phyloP scores from a whole-genome alignment of 257 asterid species.

The Vinca minor region DNA sequence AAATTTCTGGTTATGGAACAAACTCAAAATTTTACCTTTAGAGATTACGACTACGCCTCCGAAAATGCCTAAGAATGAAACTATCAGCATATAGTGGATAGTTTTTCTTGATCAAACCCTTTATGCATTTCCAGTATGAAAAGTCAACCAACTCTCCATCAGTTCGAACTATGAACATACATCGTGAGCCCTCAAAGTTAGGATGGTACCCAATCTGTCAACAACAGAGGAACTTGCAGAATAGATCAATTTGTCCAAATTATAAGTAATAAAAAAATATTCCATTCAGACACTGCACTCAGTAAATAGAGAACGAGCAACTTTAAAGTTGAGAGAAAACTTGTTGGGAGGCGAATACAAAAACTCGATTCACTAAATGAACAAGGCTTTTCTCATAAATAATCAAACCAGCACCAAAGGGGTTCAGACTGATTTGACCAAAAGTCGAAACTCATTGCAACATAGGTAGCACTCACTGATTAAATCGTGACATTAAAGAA shows the following conservation, averaged over 20 bases:
- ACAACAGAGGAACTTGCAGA: slow-evolving; percentile 16
- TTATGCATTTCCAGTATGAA: slow-evolving; percentile 96
- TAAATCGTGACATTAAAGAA: background rate
- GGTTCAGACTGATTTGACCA: background rate
- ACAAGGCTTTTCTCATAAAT: background rate
- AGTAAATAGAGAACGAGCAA: background rate
- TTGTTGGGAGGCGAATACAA: background rate
- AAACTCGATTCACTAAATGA: background rate
- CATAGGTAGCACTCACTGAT: background rate
- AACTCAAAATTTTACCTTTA: slow-evolving; percentile 28
- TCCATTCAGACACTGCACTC: background rate
- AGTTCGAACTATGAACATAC: slow-evolving; percentile 80
- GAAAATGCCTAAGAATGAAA: slow-evolving; percentile 80
- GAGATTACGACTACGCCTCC: slow-evolving; percentile 45
- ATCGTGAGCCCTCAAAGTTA: slow-evolving; percentile 62
- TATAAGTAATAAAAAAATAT: background rate
- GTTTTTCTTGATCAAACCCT: slow-evolving; percentile 75
- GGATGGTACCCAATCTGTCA: slow-evolving; percentile 93
- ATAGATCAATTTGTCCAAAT: background rate
- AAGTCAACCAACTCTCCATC: slow-evolving; percentile 89
- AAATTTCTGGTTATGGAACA: slow-evolving; percentile 8
- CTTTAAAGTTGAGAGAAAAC: background rate
- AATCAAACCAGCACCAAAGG: background rate
- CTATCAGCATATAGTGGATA: slow-evolving; percentile 89
- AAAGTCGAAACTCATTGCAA: background rate